Evolutionary conservation across 2,329 filamentous ascomycete species (phyloP), one percentile per base, ranked within the genome.

Genomic region (Aspergillus neoniger): DNA sequence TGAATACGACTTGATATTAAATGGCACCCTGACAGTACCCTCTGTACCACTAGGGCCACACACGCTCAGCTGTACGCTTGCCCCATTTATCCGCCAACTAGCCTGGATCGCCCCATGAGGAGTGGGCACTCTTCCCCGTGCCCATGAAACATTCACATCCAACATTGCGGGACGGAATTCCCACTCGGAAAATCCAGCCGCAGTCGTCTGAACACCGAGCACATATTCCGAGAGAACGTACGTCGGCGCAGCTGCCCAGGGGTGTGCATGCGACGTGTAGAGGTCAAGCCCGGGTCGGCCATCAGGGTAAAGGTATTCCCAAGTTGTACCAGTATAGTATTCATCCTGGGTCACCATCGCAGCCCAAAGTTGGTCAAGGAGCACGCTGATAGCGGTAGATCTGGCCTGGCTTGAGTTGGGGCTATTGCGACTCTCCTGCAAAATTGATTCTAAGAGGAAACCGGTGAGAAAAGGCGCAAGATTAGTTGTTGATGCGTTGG

Each of bases 391-490:
- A 2, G 65, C 70, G 0, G 69, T 60, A 3, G 67, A 63, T 4
- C 65, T 71, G 14, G 63, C 67, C 52, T 67, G 70, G 0, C 70
- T 68, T 23, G 66, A 55, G 6, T 15, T 28, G 8, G 38, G 12
- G 19, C 32, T 44, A 9, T 48, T 23, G 32, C 38, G 52, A 48
- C 58, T 55, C 12, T 36, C 41, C 25, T 56, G 43, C 52, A 78
- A 70, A 0, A 81, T 65, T 0, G 77, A 73, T 43, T 74, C 67
- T 4, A 82, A 72, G 2, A 82, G 67, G 62, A 81, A 81, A 2
- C 79, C 78, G 12, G 74, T 78, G 23, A 78, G 82, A 64, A 82
- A 82, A 10, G 82, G 80, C 3, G 79, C 81, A 36, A 81, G 76
- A 1, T 68, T 59, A 1, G 65, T 70, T 10, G 63, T 60, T 1